Conservation (phyloP, 1,284 basidiomycete species). For the Ceratobasidium sp. region DNA sequence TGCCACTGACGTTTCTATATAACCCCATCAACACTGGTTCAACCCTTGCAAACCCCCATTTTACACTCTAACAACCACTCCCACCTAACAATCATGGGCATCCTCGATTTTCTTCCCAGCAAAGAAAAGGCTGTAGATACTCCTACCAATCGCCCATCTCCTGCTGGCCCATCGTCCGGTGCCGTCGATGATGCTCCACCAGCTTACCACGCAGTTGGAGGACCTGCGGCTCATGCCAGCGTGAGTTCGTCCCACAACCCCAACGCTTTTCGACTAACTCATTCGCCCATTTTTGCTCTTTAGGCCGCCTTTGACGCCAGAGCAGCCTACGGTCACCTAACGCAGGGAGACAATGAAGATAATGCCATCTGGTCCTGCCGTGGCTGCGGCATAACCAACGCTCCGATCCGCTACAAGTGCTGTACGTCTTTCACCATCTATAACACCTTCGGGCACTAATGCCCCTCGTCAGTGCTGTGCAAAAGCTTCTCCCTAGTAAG, state of each 20-base stretch:
- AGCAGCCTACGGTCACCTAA: slow-evolving; percentile 14
- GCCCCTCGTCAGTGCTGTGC: slow-evolving; percentile 20
- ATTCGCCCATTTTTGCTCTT: not conserved
- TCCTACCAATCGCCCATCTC: slow-evolving; percentile 26
- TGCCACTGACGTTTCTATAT: slow-evolving; percentile 1
- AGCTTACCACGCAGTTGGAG: slow-evolving; percentile 25
- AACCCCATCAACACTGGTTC: slow-evolving; percentile 8
- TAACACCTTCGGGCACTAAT: no score
- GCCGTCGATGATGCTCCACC: slow-evolving; percentile 30
- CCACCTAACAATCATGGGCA: slow-evolving; percentile 12
- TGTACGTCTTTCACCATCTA: not conserved
- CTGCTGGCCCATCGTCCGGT: slow-evolving; percentile 4
- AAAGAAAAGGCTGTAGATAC: slow-evolving; percentile 13
- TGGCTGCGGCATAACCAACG: slow-evolving; percentile 34
- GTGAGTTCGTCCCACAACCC: not conserved
- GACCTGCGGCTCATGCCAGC: slow-evolving; percentile 14
- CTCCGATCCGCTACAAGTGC: slow-evolving; percentile 34
- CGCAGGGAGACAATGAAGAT: slow-evolving; percentile 27
- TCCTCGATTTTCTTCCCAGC: slow-evolving; percentile 35
- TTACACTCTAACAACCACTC: not conserved
- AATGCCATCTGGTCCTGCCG: slow-evolving; percentile 33
- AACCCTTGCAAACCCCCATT: not conserved
- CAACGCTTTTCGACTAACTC: not conserved
- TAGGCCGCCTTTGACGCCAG: slow-evolving; percentile 33
- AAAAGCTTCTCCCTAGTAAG: slow-evolving; percentile 17